Conservation (phyloP, 1,139 yeast genomes). For the Wickerhamomyces sp. region DNA sequence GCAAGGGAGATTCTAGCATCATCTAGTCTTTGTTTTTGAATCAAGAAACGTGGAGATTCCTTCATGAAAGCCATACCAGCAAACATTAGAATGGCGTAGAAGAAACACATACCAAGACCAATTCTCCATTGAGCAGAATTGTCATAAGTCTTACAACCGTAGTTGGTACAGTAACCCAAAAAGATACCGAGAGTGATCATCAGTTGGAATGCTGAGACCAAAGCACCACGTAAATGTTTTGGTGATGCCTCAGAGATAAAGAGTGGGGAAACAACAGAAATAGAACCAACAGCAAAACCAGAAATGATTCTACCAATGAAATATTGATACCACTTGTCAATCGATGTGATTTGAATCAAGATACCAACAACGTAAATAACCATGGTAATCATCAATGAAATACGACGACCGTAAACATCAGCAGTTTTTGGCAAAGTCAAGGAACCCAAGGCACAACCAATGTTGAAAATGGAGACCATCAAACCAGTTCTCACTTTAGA, state of each 20-base stretch:
- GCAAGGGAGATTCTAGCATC: slow-evolving; percentile 59
- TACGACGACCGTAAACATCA: slow-evolving; percentile 59
- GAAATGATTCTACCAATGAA: slow-evolving; percentile 62
- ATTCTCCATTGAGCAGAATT: slow-evolving; percentile 59
- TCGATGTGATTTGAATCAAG: slow-evolving; percentile 57
- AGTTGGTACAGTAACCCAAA: slow-evolving; percentile 59
- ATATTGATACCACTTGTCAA: slow-evolving; percentile 46
- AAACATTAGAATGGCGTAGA: slow-evolving; percentile 38
- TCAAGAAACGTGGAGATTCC: slow-evolving; percentile 73
- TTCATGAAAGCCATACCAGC: slow-evolving; percentile 65
- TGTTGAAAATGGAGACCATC: slow-evolving; percentile 62
- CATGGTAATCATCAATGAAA: slow-evolving; percentile 51
- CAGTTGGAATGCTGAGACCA: slow-evolving; percentile 61
- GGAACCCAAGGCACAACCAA: slow-evolving; percentile 72
- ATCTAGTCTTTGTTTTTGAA: slow-evolving; percentile 47
- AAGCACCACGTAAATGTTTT: slow-evolving; percentile 63
- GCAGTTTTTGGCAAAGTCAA: slow-evolving; percentile 48
- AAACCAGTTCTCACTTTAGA: slow-evolving; percentile 56
- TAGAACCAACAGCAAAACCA: slow-evolving; percentile 63
- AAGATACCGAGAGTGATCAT: slow-evolving; percentile 53
- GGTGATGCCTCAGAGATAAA: slow-evolving; percentile 67
- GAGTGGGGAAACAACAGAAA: slow-evolving; percentile 58
- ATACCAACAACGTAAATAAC: slow-evolving; percentile 58
- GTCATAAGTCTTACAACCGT: slow-evolving; percentile 46
- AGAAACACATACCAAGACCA: slow-evolving; percentile 50